Conservation (phyloP, 306 rosid species). For the Lathyrus aphaca region DNA sequence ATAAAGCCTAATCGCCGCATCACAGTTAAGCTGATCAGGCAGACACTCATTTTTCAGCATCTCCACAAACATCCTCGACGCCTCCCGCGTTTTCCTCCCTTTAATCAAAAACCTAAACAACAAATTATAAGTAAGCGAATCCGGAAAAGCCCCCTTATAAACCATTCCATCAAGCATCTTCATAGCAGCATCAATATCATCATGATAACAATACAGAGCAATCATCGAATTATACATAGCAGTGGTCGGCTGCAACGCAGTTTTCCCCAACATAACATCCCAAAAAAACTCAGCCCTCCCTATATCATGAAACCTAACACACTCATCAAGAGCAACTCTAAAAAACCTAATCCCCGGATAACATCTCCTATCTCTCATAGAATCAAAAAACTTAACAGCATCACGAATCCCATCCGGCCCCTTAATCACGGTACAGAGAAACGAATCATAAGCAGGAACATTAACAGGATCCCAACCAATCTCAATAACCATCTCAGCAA, state of each 20-base stretch:
- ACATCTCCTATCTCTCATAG: conserved; percentile 55
- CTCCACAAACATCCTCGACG: conserved; percentile 51
- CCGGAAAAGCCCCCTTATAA: conserved; percentile 54
- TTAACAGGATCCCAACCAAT: conserved; percentile 70
- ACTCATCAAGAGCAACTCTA: conserved; percentile 58
- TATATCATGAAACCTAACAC: conserved; percentile 48
- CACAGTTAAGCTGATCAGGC: conserved; percentile 59
- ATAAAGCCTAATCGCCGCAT: conserved; percentile 52
- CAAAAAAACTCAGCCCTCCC: conserved; percentile 57
- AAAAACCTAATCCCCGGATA: conserved; percentile 66
- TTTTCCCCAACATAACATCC: conserved; percentile 50
- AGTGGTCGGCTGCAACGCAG: conserved; percentile 42
- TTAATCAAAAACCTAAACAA: conserved; percentile 56
- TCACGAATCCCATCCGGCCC: conserved; percentile 54
- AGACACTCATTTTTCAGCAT: conserved; percentile 73
- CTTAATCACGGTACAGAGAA: conserved; percentile 53
- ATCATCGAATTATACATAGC: conserved; percentile 62
- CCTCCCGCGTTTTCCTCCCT: conserved; percentile 54
- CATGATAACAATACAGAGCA: conserved; percentile 48
- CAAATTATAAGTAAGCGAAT: conserved; percentile 56
- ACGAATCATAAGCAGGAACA: conserved; percentile 62
- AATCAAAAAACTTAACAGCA: conserved; percentile 48
- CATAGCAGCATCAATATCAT: conserved; percentile 42
- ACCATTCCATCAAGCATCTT: conserved; percentile 64
- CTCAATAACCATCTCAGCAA: conserved; percentile 64